A percentile compares a stretch with the other conserved stretches of the same genome.
These are phyloP conservation scores for Suillus fuscotomentosus DNA, from an alignment of 768 basidiomycete species.

Conservation along the genomic window DNA sequence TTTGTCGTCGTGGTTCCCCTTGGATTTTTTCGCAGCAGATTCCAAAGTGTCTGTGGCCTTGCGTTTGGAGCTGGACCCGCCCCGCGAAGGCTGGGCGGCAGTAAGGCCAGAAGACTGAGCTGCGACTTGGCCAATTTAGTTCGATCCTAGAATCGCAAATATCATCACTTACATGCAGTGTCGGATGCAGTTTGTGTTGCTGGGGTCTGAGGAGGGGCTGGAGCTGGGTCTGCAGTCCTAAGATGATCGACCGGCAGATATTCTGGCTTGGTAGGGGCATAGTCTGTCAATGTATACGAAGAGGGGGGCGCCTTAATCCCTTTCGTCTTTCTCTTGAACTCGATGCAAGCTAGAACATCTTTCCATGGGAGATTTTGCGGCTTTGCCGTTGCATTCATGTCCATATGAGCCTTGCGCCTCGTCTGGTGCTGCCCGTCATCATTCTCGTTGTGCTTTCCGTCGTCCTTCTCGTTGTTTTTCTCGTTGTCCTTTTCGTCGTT, in stretches of 20 bases:
- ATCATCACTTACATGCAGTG: neutral
- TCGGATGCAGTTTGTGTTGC: neutral
- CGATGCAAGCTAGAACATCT: neutral
- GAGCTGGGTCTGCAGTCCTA: neutral
- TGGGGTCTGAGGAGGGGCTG: neutral
- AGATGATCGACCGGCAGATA: neutral
- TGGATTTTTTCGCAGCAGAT: neutral
- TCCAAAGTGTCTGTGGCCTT: neutral
- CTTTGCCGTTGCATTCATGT: neutral
- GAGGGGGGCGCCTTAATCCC: neutral
- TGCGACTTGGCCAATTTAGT: neutral
- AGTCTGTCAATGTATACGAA: neutral
- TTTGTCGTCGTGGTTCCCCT: neutral
- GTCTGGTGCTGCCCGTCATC: too few relatives aligned
- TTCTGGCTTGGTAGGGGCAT: neutral
- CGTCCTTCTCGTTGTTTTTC: too few relatives aligned
- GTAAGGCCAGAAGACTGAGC: neutral
- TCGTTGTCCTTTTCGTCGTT: too few relatives aligned
- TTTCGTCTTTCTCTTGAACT: neutral
- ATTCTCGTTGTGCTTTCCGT: neutral
- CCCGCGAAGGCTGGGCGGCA: neutral
- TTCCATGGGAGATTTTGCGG: neutral
- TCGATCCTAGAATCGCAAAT: neutral
- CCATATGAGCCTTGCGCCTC: neutral
- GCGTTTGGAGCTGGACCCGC: neutral